Evolutionary conservation across 768 basidiomycete species (phyloP).

Genomic region (Mrakia blollopis): DNA sequence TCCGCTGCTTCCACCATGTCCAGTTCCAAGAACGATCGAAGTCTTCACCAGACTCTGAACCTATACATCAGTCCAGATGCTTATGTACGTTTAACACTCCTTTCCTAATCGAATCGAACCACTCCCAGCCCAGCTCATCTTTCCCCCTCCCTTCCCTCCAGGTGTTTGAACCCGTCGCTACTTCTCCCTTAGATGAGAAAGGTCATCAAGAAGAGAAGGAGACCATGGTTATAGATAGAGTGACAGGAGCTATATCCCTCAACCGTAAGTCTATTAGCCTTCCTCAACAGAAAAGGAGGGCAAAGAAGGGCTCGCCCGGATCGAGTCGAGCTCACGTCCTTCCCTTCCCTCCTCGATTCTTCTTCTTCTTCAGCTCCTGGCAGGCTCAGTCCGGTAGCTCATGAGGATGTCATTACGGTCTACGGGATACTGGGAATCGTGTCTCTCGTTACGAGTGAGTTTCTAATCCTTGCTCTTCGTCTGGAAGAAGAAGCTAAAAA

Average conservation of each 20-base stretch:
- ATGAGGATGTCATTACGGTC: conserved; percentile 46
- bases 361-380: conserved; percentile 20
- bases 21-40: not conserved
- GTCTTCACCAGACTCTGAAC: conserved; percentile 43
- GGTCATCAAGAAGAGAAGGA: conserved; percentile 34
- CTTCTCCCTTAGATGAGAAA: conserved; percentile 39
- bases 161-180: conserved; percentile 38
- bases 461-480: not conserved
- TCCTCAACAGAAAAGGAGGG: not conserved
- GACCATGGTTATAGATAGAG: conserved; percentile 45
- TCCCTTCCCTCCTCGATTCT: not conserved
- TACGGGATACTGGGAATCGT: conserved; percentile 52
- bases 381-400: conserved; percentile 36
- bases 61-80: conserved; percentile 41
- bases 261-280: conserved; percentile 46
- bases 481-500: not conserved
- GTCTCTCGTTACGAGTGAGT: conserved; percentile 47
- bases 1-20: not conserved
- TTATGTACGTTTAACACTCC: conserved; percentile 31
- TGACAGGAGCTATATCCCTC: conserved; percentile 44
- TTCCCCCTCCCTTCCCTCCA: conserved; percentile 36
- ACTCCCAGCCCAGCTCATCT: conserved; percentile 36
- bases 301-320: not conserved
- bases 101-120: conserved; percentile 34
- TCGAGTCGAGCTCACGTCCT: not conserved